These are phyloP conservation scores for Pelargonium myrrhifolium DNA, from an alignment of 441 rosid species.

Conservation along the genomic window DNA sequence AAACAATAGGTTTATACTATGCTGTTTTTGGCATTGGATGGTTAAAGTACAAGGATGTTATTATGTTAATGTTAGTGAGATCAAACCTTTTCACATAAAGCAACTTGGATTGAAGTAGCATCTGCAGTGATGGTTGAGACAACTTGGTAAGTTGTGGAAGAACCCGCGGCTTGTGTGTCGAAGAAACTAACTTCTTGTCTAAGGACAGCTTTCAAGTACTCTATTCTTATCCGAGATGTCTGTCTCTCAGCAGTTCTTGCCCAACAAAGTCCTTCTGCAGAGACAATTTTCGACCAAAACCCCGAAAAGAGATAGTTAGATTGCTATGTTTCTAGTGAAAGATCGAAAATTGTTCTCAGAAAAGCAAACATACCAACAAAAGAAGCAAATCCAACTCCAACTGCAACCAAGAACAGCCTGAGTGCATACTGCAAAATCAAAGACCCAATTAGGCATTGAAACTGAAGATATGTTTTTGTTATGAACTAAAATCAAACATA, in stretches of 20 bases:
- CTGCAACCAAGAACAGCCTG: slow-evolving; percentile 52
- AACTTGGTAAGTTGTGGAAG: slow-evolving; percentile 59
- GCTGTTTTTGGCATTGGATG: not conserved
- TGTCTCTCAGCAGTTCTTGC: slow-evolving; percentile 69
- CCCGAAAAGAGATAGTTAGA: not conserved
- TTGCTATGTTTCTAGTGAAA: not conserved
- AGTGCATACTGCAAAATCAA: slow-evolving; percentile 42
- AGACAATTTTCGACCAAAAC: not conserved
- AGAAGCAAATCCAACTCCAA: slow-evolving; percentile 49
- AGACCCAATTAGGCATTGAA: not conserved
- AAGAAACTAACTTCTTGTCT: slow-evolving; percentile 64
- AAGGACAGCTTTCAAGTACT: slow-evolving; percentile 57
- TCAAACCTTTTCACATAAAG: slow-evolving; percentile 54
- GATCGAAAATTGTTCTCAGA: not conserved
- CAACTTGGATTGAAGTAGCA: slow-evolving; percentile 62
- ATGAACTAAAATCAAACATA: not conserved
- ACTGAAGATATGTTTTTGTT: not conserved
- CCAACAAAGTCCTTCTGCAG: slow-evolving; percentile 69
- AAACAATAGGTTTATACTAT: not conserved
- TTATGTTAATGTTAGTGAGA: not conserved
- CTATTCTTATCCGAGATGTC: slow-evolving; percentile 48
- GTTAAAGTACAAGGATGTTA: too few relatives aligned
- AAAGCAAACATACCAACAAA: slow-evolving; percentile 45
- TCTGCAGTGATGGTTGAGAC: slow-evolving; percentile 55
- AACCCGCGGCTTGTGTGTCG: slow-evolving; percentile 55